These are phyloP conservation scores for Periconia sp. DNA, from an alignment of 2,329 filamentous ascomycete genomes.

Conservation along the genomic window DNA sequence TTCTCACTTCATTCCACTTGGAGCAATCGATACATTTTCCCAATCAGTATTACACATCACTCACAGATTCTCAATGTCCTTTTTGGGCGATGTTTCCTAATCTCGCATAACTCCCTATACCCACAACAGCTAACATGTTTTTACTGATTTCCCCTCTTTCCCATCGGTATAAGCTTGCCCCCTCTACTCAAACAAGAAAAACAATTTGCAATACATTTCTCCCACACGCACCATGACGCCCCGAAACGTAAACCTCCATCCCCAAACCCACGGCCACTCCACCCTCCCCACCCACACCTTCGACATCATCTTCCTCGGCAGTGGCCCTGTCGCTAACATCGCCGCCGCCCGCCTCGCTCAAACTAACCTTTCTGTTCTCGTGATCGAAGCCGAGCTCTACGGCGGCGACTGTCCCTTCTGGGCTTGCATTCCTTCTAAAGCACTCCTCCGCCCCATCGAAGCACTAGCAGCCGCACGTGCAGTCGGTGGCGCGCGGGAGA, in stretches of 20 bases:
- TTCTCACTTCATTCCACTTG: too few relatives aligned
- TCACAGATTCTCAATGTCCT: too few relatives aligned
- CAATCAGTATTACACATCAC: too few relatives aligned
- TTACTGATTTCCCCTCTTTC: too few relatives aligned
- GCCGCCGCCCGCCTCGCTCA: constrained; percentile 1
- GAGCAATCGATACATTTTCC: too few relatives aligned
- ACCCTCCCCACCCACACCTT: background rate
- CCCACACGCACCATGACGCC: constrained; percentile 1
- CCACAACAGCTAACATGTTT: too few relatives aligned
- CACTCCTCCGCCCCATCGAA: constrained; percentile 14
- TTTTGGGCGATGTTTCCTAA: too few relatives aligned
- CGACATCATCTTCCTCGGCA: constrained; percentile 2
- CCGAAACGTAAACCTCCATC: constrained; percentile 3
- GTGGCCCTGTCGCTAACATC: constrained; percentile 2
- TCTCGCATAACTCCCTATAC: too few relatives aligned
- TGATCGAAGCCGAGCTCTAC: constrained; percentile 11
- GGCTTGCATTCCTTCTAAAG: constrained; percentile 15
- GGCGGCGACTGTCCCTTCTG: constrained; percentile 17
- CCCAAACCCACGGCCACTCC: background rate
- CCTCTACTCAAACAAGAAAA: too few relatives aligned
- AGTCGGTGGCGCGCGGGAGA: constrained; percentile 12
- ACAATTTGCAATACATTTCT: too few relatives aligned
- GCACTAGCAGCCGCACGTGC: constrained; percentile 15
- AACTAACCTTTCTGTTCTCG: constrained; percentile 2
- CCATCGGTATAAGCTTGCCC: too few relatives aligned